phyloP scores from a whole-genome alignment of 192 early-diverging fungal species.

The Umbelopsis sp. region DNA sequence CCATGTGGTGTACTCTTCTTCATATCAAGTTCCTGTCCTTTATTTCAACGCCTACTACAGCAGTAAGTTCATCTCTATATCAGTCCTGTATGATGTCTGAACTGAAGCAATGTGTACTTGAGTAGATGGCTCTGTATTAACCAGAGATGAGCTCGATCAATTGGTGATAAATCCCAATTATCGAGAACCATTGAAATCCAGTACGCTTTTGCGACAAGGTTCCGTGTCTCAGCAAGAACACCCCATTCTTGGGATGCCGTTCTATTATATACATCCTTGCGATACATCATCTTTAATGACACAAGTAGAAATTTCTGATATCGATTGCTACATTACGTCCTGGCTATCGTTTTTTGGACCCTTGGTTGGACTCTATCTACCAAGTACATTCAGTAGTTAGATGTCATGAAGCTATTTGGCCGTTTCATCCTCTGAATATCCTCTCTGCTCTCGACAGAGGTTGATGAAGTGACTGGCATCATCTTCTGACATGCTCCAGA shows the following conservation, averaged over 20 bases:
- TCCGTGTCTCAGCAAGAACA: slow-evolving; percentile 51
- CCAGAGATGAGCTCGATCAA: slow-evolving; percentile 49
- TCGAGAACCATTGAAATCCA: slow-evolving; percentile 29
- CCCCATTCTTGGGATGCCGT: slow-evolving; percentile 54
- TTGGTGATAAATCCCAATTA: slow-evolving; percentile 39
- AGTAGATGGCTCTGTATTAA: slow-evolving; percentile 39
- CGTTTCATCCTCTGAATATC: no score
- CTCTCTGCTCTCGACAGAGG: no score
- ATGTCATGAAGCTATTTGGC: no score
- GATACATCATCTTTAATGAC: slow-evolving; percentile 58
- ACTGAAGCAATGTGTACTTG: not conserved
- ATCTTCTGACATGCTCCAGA: not conserved
- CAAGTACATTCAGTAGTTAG: no score
- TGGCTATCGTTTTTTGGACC: slow-evolving; percentile 33
- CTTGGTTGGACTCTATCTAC: slow-evolving; percentile 1
- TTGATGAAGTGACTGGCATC: not conserved
- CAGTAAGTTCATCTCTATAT: slow-evolving; percentile 26
- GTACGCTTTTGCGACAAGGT: slow-evolving; percentile 4
- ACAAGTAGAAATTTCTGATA: not conserved
- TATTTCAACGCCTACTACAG: slow-evolving; percentile 58
- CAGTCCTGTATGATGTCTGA: not conserved
- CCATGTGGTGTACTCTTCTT: slow-evolving; percentile 63
- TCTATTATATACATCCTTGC: slow-evolving; percentile 67
- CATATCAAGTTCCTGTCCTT: slow-evolving; percentile 62
- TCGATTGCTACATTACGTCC: slow-evolving; percentile 15